Evolutionary conservation across 2,329 filamentous ascomycete species (phyloP).

Genomic region (Corinectria fuckeliana): DNA sequence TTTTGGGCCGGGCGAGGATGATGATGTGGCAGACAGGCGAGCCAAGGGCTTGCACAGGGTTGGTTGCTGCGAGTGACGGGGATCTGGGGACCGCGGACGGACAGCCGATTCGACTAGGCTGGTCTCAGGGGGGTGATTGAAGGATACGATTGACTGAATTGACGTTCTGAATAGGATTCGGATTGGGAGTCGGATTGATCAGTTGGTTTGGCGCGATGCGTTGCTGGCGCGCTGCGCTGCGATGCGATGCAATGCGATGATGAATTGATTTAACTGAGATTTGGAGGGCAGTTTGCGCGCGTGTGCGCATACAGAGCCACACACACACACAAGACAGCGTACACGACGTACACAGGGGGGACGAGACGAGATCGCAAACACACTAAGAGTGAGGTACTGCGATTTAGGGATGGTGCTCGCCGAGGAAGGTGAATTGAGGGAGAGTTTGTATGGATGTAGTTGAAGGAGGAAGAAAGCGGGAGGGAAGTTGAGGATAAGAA

Average conservation of each 20-base stretch:
- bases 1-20: constrained; percentile 29
- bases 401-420: constrained; percentile 9
- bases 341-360: constrained; percentile 9
- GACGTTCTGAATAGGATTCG: constrained; percentile 4
- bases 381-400: constrained; percentile 7
- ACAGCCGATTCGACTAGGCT: constrained; percentile 27
- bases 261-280: constrained; percentile 12
- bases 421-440: constrained; percentile 6
- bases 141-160: constrained; percentile 23
- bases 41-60: constrained; percentile 22
- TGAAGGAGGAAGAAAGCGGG: constrained; percentile 15
- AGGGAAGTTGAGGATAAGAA: constrained; percentile 1
- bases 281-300: constrained; percentile 29
- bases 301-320: constrained; percentile 34
- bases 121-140: constrained; percentile 18
- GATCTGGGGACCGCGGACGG: constrained; percentile 27
- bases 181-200: constrained; percentile 4
- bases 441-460: constrained; percentile 10
- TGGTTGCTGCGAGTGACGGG: constrained; percentile 17
- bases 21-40: constrained; percentile 33
- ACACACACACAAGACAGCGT: constrained; percentile 26
- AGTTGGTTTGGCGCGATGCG: constrained; percentile 9
- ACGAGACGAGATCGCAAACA: constrained; percentile 6
- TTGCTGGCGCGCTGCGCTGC: constrained; percentile 3
- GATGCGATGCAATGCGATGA: constrained; percentile 13